phyloP scores from a whole-genome alignment of 345 rosid genomes.

The Salix dunnii region DNA sequence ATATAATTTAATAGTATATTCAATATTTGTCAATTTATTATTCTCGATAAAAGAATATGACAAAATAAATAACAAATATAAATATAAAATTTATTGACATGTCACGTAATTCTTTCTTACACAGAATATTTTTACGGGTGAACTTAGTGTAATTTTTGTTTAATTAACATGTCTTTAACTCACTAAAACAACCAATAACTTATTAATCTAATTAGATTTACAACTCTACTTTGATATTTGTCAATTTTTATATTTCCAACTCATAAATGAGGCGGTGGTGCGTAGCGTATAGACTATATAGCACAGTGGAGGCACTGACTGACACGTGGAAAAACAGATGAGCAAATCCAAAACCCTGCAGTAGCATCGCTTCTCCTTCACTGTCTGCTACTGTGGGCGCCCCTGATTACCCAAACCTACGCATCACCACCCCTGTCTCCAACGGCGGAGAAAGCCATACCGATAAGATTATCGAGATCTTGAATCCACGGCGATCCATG shows the following conservation, averaged over 20 bases:
- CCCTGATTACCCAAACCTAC: constrained; percentile 41
- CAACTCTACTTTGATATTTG: neutral
- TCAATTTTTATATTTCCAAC: neutral
- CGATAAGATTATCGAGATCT: constrained; percentile 30
- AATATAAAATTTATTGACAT: too few relatives aligned
- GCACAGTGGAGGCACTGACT: neutral
- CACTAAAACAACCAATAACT: too few relatives aligned
- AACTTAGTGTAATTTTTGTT: too few relatives aligned
- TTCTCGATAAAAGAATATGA: too few relatives aligned
- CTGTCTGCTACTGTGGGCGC: constrained; percentile 44
- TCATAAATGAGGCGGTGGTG: neutral
- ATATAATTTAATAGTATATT: too few relatives aligned
- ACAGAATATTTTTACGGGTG: too few relatives aligned
- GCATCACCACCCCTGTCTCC: constrained; percentile 16
- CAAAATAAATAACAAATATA: too few relatives aligned
- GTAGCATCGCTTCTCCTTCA: constrained; percentile 19
- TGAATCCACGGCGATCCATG: constrained; percentile 44
- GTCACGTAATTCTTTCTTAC: too few relatives aligned
- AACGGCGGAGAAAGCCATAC: constrained; percentile 15
- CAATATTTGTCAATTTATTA: too few relatives aligned
- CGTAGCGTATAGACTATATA: neutral
- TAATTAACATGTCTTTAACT: too few relatives aligned
- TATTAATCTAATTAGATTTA: too few relatives aligned
- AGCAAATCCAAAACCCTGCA: neutral
- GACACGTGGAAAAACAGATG: constrained; percentile 8